Conservation (phyloP, 2,329 filamentous ascomycete species). For the Penicillium sp. region DNA sequence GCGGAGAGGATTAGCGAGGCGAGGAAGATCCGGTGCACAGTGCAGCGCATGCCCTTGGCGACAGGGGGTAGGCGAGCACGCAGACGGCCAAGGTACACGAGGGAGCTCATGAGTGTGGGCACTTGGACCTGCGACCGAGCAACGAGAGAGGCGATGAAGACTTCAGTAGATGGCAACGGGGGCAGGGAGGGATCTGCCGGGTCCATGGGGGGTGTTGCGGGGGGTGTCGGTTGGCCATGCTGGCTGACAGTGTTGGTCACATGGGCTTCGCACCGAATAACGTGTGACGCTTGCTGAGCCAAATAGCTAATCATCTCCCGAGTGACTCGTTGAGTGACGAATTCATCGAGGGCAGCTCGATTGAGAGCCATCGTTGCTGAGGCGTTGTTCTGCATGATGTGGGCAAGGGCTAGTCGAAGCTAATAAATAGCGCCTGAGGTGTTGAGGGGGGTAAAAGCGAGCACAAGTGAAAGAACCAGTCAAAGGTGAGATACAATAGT, state of each 20-base stretch:
- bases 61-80: slow-evolving; percentile 84
- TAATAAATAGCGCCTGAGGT: neutral
- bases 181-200: slow-evolving; percentile 38
- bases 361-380: slow-evolving; percentile 30
- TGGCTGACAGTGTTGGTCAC: slow-evolving; percentile 42
- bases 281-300: slow-evolving; percentile 47
- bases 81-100: slow-evolving; percentile 88
- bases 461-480: neutral
- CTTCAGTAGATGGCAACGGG: slow-evolving; percentile 73
- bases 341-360: slow-evolving; percentile 48
- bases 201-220: slow-evolving; percentile 57
- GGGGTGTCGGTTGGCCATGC: slow-evolving; percentile 59
- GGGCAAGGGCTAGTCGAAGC: neutral
- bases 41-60: slow-evolving; percentile 94
- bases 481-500: neutral
- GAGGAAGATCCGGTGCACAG: slow-evolving; percentile 95
- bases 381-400: neutral
- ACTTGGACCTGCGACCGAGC: slow-evolving; percentile 94
- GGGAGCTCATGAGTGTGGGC: slow-evolving; percentile 91
- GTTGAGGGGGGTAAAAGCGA: too few species aligned
- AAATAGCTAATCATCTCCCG: slow-evolving; percentile 50
- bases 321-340: slow-evolving; percentile 48
- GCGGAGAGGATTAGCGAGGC: slow-evolving; percentile 66
- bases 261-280: slow-evolving; percentile 56
- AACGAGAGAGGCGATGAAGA: slow-evolving; percentile 89